Conservation (phyloP, 2,329 filamentous ascomycete species). For the Nigrospora osmanthi region DNA sequence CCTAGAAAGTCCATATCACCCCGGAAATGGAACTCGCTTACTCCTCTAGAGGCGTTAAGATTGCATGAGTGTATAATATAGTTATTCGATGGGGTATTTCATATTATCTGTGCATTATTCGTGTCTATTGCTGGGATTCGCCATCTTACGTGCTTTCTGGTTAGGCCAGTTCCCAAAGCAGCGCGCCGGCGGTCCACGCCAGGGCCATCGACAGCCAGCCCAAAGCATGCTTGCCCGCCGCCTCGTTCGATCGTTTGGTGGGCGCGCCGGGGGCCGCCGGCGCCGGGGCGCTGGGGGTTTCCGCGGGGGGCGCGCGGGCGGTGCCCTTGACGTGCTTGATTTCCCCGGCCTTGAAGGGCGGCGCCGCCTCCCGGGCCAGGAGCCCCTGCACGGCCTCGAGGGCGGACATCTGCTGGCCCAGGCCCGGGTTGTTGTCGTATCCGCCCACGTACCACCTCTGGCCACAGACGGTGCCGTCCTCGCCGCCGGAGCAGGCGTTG, state of each 20-base stretch:
- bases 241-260: neutral
- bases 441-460: slow-evolving; percentile 53
- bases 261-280: neutral
- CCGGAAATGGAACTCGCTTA: too few relatives aligned
- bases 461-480: slow-evolving; percentile 46
- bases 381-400: slow-evolving; percentile 56
- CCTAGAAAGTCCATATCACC: too few relatives aligned
- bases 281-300: neutral
- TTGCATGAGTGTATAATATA: too few relatives aligned
- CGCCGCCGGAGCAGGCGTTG: slow-evolving; percentile 47
- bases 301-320: neutral
- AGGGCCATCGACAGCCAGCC: neutral
- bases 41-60: too few relatives aligned
- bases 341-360: slow-evolving; percentile 38
- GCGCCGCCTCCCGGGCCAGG: slow-evolving; percentile 31
- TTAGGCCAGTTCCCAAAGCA: neutral
- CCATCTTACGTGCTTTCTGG: too few relatives aligned
- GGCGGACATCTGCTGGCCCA: slow-evolving; percentile 59
- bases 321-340: slow-evolving; percentile 32
- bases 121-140: too few relatives aligned
- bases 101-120: too few relatives aligned
- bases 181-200: neutral
- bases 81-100: too few relatives aligned
- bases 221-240: neutral
- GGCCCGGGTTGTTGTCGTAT: slow-evolving; percentile 45